These are phyloP conservation scores for Geotrichum citri-aurantii DNA, from an alignment of 1,139 yeast genomes.

Conservation along the genomic window DNA sequence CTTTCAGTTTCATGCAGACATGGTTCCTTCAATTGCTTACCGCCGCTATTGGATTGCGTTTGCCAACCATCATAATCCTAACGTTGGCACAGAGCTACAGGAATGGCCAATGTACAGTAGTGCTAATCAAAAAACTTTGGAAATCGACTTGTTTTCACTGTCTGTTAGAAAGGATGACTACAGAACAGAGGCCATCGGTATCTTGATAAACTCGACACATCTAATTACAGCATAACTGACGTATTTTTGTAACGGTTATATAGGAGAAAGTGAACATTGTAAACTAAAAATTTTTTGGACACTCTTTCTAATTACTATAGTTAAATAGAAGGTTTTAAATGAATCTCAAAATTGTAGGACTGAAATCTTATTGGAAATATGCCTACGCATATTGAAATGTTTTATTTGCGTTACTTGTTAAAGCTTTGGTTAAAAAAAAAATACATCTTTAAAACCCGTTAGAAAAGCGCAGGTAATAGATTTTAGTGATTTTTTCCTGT, in stretches of 20 bases:
- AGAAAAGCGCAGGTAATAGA: neutral
- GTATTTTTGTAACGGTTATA: neutral
- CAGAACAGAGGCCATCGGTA: neutral
- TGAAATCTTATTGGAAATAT: neutral
- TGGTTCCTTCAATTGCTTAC: conserved; percentile 17
- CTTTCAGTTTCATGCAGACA: conserved; percentile 7
- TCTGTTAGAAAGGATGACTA: neutral
- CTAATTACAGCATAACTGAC: neutral
- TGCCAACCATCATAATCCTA: conserved; percentile 23
- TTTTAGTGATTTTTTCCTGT: neutral
- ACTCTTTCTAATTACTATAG: too few species aligned
- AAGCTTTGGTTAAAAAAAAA: neutral
- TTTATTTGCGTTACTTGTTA: neutral
- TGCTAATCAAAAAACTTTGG: conserved; percentile 7
- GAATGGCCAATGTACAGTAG: conserved; percentile 30
- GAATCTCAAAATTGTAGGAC: too few species aligned
- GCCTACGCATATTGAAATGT: neutral
- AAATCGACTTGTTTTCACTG: neutral
- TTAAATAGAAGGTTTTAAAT: too few species aligned
- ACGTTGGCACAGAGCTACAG: conserved; percentile 14
- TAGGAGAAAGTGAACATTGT: too few species aligned
- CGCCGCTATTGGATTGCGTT: conserved; percentile 23
- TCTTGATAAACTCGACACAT: neutral
- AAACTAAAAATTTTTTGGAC: too few species aligned
- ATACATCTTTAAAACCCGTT: too few species aligned